phyloP scores from a whole-genome alignment of 805 yeast genomes.

The Teunomyces tritomae region DNA sequence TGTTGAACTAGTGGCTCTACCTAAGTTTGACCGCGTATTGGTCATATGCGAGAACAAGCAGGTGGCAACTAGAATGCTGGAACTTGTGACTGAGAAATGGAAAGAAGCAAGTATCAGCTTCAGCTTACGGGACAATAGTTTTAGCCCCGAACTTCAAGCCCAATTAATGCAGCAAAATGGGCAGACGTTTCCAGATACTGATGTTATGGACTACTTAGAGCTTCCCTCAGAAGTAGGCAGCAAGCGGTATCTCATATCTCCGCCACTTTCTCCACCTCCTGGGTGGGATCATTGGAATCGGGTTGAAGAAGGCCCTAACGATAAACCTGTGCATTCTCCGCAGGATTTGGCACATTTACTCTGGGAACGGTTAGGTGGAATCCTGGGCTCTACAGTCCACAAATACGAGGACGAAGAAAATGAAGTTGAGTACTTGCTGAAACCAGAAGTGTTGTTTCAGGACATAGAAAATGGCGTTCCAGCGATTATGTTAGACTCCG shows the following conservation, averaged over 20 bases:
- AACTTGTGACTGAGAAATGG: slow-evolving; percentile 16
- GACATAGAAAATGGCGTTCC: slow-evolving; percentile 39
- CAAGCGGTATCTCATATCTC: slow-evolving; percentile 41
- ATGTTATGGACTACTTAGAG: slow-evolving; percentile 31
- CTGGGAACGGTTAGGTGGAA: slow-evolving; percentile 44
- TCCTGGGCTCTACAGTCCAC: slow-evolving; percentile 34
- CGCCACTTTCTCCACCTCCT: slow-evolving; percentile 43
- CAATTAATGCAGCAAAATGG: neutral
- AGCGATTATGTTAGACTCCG: slow-evolving; percentile 38
- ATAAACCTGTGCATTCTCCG: slow-evolving; percentile 33
- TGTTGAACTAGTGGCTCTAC: slow-evolving; percentile 34
- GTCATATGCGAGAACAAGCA: slow-evolving; percentile 27
- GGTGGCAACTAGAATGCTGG: slow-evolving; percentile 21
- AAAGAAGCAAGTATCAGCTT: slow-evolving; percentile 19
- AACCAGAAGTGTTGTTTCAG: slow-evolving; percentile 38
- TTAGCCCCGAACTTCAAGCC: slow-evolving; percentile 9
- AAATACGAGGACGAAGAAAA: slow-evolving; percentile 16
- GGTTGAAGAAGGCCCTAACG: slow-evolving; percentile 41
- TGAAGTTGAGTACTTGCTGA: slow-evolving; percentile 21
- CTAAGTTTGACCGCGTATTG: slow-evolving; percentile 32
- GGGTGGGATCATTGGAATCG: slow-evolving; percentile 45
- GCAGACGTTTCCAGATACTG: neutral
- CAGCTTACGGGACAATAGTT: slow-evolving; percentile 34
- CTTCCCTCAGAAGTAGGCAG: slow-evolving; percentile 39
- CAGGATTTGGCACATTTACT: slow-evolving; percentile 40